Evolutionary conservation across 2,329 filamentous ascomycete genomes (phyloP), one percentile per base, ranked within the genome.

Genomic region (Exserohilum turcica): DNA sequence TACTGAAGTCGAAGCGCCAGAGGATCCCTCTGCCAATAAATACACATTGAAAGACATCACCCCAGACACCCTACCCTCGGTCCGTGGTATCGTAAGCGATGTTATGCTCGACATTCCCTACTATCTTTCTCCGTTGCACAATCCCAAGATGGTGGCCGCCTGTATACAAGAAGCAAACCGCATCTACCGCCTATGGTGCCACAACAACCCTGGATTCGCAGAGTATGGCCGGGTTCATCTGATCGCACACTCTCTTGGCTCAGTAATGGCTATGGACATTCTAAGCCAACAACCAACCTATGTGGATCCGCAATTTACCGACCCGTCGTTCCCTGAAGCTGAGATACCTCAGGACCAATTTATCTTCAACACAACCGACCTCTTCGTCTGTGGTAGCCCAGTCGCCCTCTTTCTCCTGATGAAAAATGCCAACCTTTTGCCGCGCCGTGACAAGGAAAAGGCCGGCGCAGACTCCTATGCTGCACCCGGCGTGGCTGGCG

Each of bases 81-180:
- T 99, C 7, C 87, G 94, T 39, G 91, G 89, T 68, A 86, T 99
- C 70, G 95, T 99, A 56, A 95, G 90, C 36, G 94, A 99, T 72
- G 91, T 99, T 64, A 97, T 99, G 91, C 88, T 97, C 43, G 94
- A 99, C 71, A 93, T 99, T 43, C 94, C 94, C 0, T 97, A 96
- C 71, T 99, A 97, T 76, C 87, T 99, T 77, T 97, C 93, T 0
- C 90, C 95, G 54, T 68, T 74, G 51, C 93, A 97, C 76, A 96
- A 97, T 67, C 85, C 88, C 3, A 96, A 92, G 74, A 97, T 99
- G 92, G 89, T 96, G 44, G 83, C 87, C 37, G 92, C 94, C 1
- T 86, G 97, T 42, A 87, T 96, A 35, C 84, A 83, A 53, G 94
- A 99, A 77, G 93, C 94, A 6, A 99, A 99, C 68, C 85, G 93